Evolutionary conservation across 345 rosid species (phyloP).

Genomic region (Linum usitatissimum): DNA sequence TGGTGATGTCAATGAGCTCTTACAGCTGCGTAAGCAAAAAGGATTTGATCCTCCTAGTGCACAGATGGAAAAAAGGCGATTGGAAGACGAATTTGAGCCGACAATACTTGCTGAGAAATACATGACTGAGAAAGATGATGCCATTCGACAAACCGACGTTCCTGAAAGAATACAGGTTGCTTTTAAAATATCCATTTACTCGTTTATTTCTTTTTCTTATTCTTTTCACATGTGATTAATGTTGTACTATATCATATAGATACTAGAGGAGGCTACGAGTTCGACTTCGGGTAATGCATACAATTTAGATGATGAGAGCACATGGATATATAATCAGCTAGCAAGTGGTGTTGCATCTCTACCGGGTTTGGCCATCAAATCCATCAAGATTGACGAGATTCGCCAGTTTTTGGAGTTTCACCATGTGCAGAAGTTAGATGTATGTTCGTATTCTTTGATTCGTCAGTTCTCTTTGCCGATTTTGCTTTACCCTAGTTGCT

Average conservation of each 20-base stretch:
- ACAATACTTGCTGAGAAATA: slow-evolving; percentile 79
- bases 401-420: slow-evolving; percentile 54
- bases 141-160: slow-evolving; percentile 60
- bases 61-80: slow-evolving; percentile 56
- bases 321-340: slow-evolving; percentile 68
- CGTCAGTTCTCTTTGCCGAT: neutral
- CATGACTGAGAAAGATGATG: slow-evolving; percentile 91
- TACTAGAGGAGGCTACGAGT: slow-evolving; percentile 72
- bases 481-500: slow-evolving; percentile 10
- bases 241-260: slow-evolving; percentile 26
- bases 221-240: slow-evolving; percentile 2
- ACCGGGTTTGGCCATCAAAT: slow-evolving; percentile 29
- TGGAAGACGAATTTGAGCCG: slow-evolving; percentile 96
- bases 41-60: slow-evolving; percentile 60
- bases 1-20: slow-evolving; percentile 79
- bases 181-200: slow-evolving; percentile 6
- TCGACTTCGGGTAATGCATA: slow-evolving; percentile 46
- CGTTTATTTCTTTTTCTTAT: neutral
- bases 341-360: slow-evolving; percentile 32
- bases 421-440: slow-evolving; percentile 91
- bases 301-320: slow-evolving; percentile 52
- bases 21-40: slow-evolving; percentile 56
- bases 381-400: slow-evolving; percentile 62
- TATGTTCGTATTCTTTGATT: slow-evolving; percentile 30
- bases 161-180: slow-evolving; percentile 94